Conservation (phyloP, 441 rosid genomes). For the Raphanus hybrid region DNA sequence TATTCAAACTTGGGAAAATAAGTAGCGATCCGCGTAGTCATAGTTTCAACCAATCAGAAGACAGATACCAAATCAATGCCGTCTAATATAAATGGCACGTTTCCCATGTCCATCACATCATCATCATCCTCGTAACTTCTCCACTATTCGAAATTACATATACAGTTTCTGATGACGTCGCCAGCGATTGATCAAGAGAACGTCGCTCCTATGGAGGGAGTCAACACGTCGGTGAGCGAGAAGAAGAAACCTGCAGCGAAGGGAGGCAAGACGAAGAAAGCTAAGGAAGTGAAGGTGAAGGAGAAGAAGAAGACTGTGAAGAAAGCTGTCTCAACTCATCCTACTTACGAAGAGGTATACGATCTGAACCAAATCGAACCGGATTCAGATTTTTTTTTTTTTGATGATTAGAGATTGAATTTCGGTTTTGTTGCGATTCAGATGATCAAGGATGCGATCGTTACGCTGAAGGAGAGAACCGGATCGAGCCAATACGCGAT, state of each 20-base stretch:
- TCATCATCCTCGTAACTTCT: constrained; percentile 24
- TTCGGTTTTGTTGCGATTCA: constrained; percentile 28
- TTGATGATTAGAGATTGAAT: constrained; percentile 7
- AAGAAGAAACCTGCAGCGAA: constrained; percentile 18
- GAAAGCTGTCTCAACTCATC: constrained; percentile 54
- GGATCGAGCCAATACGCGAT: constrained; percentile 91
- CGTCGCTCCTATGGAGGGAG: not conserved
- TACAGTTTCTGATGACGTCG: not conserved
- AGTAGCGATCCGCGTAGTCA: constrained; percentile 58
- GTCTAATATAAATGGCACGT: constrained; percentile 48
- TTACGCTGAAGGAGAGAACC: constrained; percentile 69
- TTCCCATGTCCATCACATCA: constrained; percentile 10
- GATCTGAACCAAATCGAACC: not conserved
- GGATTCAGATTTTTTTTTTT: not conserved
- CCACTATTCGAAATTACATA: not conserved
- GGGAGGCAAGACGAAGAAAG: constrained; percentile 38
- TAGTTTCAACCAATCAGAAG: constrained; percentile 56
- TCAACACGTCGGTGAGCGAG: not conserved
- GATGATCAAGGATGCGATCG: constrained; percentile 83
- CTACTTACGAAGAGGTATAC: constrained; percentile 72
- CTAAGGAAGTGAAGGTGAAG: constrained; percentile 51
- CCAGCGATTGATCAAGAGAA: constrained; percentile 27
- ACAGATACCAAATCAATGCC: constrained; percentile 38
- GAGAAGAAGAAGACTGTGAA: constrained; percentile 45
- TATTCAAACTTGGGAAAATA: constrained; percentile 51